Percentiles rank a stretch among this genome's conserved stretches.
Evolutionary conservation across 2,329 filamentous ascomycete genomes (phyloP).

Genomic region (Nigrospora oryzae): DNA sequence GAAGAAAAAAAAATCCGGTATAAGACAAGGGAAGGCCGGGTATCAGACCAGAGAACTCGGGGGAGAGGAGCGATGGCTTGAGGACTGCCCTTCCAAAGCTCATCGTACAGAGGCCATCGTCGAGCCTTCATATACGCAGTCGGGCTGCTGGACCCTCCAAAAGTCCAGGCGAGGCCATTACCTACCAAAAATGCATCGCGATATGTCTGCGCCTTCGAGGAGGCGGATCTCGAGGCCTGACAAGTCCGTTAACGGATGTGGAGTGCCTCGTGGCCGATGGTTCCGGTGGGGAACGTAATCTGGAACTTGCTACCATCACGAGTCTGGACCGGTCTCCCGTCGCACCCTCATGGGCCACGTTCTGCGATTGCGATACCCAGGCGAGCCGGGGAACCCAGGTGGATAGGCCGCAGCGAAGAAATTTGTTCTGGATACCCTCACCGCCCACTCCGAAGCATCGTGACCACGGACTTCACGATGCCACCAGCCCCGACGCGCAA

Average conservation of each 20-base stretch:
- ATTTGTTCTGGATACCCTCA: neutral
- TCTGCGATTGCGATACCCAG: neutral
- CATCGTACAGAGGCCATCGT: neutral
- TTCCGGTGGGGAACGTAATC: neutral
- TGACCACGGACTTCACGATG: neutral
- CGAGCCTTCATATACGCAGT: neutral
- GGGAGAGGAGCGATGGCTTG: too few species aligned
- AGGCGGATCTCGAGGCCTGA: neutral
- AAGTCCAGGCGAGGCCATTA: neutral
- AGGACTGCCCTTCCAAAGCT: neutral
- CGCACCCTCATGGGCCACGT: neutral
- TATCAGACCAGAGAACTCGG: too few species aligned
- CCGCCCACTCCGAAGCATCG: conserved; percentile 1
- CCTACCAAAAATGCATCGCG: neutral
- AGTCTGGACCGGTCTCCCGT: neutral
- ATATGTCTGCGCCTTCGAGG: neutral
- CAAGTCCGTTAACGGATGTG: conserved; percentile 4
- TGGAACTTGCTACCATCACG: neutral
- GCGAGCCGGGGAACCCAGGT: conserved; percentile 1
- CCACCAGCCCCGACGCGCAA: neutral
- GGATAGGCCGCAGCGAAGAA: neutral
- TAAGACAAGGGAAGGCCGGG: too few species aligned
- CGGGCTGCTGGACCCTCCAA: neutral
- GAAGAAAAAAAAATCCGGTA: too few species aligned
- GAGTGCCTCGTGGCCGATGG: neutral